Conservation (phyloP, 129 eudicot species). For the Heracleum sosnowskyi region DNA sequence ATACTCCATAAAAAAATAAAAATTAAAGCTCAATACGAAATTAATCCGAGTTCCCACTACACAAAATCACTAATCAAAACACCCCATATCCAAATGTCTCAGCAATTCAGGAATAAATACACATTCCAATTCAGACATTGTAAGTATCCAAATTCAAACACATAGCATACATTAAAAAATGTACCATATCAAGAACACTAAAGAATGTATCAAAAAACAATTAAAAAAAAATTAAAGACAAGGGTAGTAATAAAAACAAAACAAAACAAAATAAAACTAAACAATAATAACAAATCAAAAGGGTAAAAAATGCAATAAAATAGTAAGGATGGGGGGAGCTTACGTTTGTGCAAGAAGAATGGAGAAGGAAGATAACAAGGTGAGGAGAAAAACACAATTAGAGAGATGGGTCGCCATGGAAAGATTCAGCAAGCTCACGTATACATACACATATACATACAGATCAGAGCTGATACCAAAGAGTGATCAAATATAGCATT, state of each 20-base stretch:
- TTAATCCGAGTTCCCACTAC: not conserved
- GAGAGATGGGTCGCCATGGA: constrained; percentile 42
- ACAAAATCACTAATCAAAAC: not conserved
- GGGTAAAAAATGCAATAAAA: no score
- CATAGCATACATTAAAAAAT: not conserved
- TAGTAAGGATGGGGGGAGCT: constrained; percentile 2
- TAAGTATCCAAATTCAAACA: not conserved
- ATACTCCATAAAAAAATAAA: not conserved
- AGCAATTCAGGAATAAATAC: not conserved
- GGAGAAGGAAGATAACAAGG: constrained; percentile 21
- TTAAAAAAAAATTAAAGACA: not conserved
- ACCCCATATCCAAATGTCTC: not conserved
- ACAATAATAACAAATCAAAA: no score
- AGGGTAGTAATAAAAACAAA: not conserved
- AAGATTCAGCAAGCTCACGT: not conserved
- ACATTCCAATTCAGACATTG: not conserved
- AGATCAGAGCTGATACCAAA: not conserved
- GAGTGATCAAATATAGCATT: no score
- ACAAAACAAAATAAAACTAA: no score
- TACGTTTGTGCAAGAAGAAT: constrained; percentile 35
- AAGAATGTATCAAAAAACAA: not conserved
- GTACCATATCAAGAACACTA: not conserved
- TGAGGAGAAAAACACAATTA: constrained; percentile 20
- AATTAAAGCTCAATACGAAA: not conserved
- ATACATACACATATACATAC: not conserved